Evolutionary conservation across 768 basidiomycete species (phyloP).

Genomic region (Mycena haematopus): DNA sequence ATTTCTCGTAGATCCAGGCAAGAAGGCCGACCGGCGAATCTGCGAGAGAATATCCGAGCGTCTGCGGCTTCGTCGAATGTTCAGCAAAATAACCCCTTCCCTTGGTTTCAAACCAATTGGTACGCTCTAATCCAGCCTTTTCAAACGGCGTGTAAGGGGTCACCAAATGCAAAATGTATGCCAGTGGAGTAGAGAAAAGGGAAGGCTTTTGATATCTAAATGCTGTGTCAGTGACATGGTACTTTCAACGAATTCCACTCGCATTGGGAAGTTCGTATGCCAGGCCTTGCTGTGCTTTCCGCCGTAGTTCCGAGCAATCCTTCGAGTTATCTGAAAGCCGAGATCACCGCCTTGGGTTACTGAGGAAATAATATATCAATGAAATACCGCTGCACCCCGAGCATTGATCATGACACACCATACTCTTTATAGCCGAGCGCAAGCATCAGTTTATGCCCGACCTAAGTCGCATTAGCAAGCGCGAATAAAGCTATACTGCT

Average conservation of each 20-base stretch:
- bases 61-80: background rate
- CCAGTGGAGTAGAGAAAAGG: conserved; percentile 16
- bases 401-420: background rate
- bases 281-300: background rate
- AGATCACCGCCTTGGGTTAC: background rate
- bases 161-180: conserved; percentile 8
- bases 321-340: background rate
- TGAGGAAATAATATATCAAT: background rate
- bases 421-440: background rate
- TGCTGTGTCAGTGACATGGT: background rate
- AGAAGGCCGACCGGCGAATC: background rate
- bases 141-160: conserved; percentile 12
- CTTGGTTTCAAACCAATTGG: background rate
- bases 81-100: background rate
- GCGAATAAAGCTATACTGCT: too few relatives aligned
- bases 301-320: background rate
- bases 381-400: background rate
- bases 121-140: background rate
- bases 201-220: conserved; percentile 20
- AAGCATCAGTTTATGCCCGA: background rate
- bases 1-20: background rate
- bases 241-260: background rate
- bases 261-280: background rate
- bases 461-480: background rate
- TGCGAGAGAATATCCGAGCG: background rate